Base-by-base conservation (phyloP, 1,284 basidiomycete species). In the Pisolithus thermaeus region DNA sequence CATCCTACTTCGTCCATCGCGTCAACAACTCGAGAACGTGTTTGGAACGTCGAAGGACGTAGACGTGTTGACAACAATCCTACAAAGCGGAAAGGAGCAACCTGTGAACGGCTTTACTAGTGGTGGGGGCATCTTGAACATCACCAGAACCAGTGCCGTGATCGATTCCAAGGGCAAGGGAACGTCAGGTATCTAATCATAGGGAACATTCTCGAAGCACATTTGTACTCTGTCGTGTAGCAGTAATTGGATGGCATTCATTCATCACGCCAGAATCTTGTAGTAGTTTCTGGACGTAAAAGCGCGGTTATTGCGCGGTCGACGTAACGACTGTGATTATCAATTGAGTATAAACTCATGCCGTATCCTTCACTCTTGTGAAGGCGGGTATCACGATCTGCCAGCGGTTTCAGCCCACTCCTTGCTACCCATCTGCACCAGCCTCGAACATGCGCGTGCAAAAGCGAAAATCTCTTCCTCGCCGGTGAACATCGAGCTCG, bases 391-490 rank as follows among this genome's bases (percentile, higher is more conserved):
- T 25, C 18, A 30, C 45, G 51, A 54, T 11, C 22, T 52, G 12
- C 76, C 78, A 46, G 82, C 76, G n/a, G 75, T 83, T 70, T 88
- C 84, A 1, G 84, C 83, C 90, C 90, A 92, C 58, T 89, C 83
- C 59, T 76, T 83, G 63, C 87, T 90, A 43, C 92, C 90, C 93
- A 97, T 96, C 69, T 97, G 86, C 32, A 92, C 87, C 25, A 97
- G 73, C 46, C 93, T 78, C 28, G 90, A 93, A 62, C 93, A 94
- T 36, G 92, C 94, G 46, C 94, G 79, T 9, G 92, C 93, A 67
- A 96, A 97, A 1, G 94, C 94, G 66, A 97, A 97, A 7, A 96
- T 66, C 69, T 97, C 94, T 68, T 97, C 94, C 62, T 97, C 92
- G 4, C 92, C 92, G 0, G 84, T 86, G 66, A 97, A 97, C 70